Base-by-base conservation (phyloP, 1,284 basidiomycete species). In the Cryptococcus deneoformans region DNA sequence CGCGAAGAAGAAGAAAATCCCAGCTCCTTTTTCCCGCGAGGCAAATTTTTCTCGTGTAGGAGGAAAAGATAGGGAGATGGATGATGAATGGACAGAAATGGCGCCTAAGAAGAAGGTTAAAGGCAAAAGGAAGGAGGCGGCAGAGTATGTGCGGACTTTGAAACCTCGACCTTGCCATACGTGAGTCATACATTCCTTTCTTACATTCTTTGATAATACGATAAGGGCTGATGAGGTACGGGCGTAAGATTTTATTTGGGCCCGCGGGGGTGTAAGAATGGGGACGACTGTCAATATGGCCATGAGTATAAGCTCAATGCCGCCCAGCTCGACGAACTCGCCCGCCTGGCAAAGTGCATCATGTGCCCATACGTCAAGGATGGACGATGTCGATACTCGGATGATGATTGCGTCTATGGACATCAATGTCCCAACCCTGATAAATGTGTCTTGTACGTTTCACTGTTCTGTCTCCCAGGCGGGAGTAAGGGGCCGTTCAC, bases 351-450 rank as follows among this genome's bases (percentile, higher is more conserved):
- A 10, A 73, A 75, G 58, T 67, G 69, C 55, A 71, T 73, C 24
- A 62, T 71, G 24, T 75, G 73, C 58, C 73, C 73, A 0, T 70
- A 65, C 51, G 60, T 68, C 24, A 63, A 57, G 46, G 54, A 52
- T 54, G 68, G 65, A 53, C 65, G 64, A 51, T 75, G 73, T 54
- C 65, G 67, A 54, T 72, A 64, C 55, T 58, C 62, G 16, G 72
- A 72, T 45, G 67, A 68, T 35, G 69, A 70, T 45, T 75, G 72
- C 54, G 68, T 73, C 0, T 73, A 73, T 56, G 72, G 71, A 29
- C 72, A 74, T 60, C 57, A 57, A 48, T 74, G 72, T 46, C 70
- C 69, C 4, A 59, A 68, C 38, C 65, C 62, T 36, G 59, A 61
- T 12, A 48, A 60, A 6, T 74, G 72, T 62, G 60, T 60, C 38